These are phyloP conservation scores for Pseudofabraea citricarpa DNA, from an alignment of 2,329 filamentous ascomycete species.

Conservation along the genomic window DNA sequence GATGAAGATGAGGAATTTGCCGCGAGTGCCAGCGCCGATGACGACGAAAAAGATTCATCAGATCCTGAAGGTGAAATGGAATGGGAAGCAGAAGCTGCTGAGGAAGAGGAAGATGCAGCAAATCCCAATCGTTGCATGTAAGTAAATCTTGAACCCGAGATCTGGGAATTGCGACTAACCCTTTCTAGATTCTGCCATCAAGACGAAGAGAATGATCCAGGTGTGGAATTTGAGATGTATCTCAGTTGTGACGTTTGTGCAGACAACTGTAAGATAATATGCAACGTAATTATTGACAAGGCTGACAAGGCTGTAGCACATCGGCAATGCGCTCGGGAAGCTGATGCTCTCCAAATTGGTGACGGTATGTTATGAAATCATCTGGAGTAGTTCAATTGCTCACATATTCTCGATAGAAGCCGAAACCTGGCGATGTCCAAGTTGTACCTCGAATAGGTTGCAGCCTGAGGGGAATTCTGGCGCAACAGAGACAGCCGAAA, in stretches of 20 bases:
- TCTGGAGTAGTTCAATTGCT: neutral
- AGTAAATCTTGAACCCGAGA: constrained; percentile 34
- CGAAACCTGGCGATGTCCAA: constrained; percentile 57
- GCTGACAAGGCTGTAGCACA: constrained; percentile 65
- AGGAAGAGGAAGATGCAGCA: constrained; percentile 47
- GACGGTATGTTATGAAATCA: constrained; percentile 62
- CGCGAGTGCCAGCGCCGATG: constrained; percentile 28
- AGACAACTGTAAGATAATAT: constrained; percentile 66
- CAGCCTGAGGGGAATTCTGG: constrained; percentile 27
- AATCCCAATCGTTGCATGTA: constrained; percentile 61
- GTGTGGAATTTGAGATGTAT: constrained; percentile 75
- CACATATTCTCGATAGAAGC: constrained; percentile 37
- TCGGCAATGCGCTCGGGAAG: constrained; percentile 79
- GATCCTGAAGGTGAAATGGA: constrained; percentile 55
- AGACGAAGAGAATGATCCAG: constrained; percentile 77
- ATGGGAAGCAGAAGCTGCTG: constrained; percentile 47
- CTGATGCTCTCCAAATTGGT: constrained; percentile 55
- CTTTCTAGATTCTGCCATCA: constrained; percentile 71
- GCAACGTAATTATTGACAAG: constrained; percentile 16
- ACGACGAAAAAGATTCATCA: constrained; percentile 47
- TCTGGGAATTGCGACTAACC: too few species aligned
- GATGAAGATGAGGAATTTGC: constrained; percentile 26
- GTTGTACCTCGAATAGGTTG: constrained; percentile 41
- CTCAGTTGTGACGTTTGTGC: constrained; percentile 73
- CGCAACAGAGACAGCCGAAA: constrained; percentile 18